A percentile compares a stretch with the other conserved stretches of the same genome.
Evolutionary conservation across 768 basidiomycete species (phyloP).

Genomic region (Lactifluus volemus): DNA sequence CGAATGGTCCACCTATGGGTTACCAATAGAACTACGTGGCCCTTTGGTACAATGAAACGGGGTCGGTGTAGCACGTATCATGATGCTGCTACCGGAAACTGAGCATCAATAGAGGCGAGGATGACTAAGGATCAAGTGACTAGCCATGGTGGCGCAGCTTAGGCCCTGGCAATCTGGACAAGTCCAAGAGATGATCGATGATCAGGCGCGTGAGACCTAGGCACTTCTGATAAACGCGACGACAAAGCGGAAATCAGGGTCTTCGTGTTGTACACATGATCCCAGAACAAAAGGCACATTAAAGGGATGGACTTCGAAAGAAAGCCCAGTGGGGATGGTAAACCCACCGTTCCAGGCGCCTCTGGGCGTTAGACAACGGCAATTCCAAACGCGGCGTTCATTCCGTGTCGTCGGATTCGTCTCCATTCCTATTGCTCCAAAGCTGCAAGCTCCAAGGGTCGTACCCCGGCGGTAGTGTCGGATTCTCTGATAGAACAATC

Average conservation of each 20-base stretch:
- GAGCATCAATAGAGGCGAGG: not conserved
- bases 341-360: not conserved
- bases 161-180: not conserved
- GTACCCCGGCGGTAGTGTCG: not conserved
- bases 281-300: not conserved
- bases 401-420: not conserved
- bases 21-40: not conserved
- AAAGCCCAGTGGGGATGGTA: not conserved
- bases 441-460: not conserved
- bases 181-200: not conserved
- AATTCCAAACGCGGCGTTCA: conserved; percentile 4
- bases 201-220: not conserved
- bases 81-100: not conserved
- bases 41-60: not conserved
- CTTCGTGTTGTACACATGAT: not conserved
- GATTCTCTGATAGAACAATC: not conserved
- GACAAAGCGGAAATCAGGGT: not conserved
- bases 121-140: not conserved
- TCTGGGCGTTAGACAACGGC: not conserved
- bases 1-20: not conserved
- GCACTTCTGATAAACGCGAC: not conserved
- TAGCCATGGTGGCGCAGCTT: not conserved
- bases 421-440: conserved; percentile 9
- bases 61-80: not conserved
- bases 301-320: not conserved